Evolutionary conservation across 2,329 filamentous ascomycete genomes (phyloP), one percentile per base, ranked within the genome.

Genomic region (Epichloe glyceriae): DNA sequence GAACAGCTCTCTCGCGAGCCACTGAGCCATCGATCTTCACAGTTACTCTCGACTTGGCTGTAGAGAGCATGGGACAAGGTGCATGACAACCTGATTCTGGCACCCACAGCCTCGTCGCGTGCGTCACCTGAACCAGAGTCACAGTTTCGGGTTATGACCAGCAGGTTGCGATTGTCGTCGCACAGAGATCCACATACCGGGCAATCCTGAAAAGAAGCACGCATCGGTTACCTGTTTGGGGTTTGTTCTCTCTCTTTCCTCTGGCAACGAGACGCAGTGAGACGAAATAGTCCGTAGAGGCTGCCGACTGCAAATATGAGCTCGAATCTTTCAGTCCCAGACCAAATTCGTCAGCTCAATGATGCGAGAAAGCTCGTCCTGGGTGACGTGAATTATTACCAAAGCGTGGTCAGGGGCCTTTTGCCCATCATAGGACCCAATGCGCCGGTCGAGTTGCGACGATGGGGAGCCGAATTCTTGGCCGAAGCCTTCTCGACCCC

Each of bases 391-490:
- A 82, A 82, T 63, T 88, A 94, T 70, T 98, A 97, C 67, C 83
- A 85, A 47, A 88, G 87, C 67, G 91, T 98, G 64, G 84, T 98
- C 55, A 86, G 88, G 62, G 89, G 88, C 46, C 88, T 97, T 55
- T 73, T 97, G n/a, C 89, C 90, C 51, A 90, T 97, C 61, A 86
- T 96, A 67, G 83, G 84, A 54, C 80, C 85, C 48, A 75, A 77
- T 57, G 78, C 87, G 56, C 78, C 80, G 54, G 70, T 95, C 51
- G 88, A 95, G 68, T 73, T 97, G 61, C 85, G 89, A 68, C 76
- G 90, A 84, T 98, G 93, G 93, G 93, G 91, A 26, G 85, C 90
- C 55, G 90, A 96, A 54, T 98, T 98, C 64, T 75, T 98, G 42
- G 89, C 91, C 51, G 93, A 98, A 72, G 89, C 90, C 2, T 97